Conservation (phyloP, 495 filamentous ascomycete species). For the Aspergillus cristatus region DNA sequence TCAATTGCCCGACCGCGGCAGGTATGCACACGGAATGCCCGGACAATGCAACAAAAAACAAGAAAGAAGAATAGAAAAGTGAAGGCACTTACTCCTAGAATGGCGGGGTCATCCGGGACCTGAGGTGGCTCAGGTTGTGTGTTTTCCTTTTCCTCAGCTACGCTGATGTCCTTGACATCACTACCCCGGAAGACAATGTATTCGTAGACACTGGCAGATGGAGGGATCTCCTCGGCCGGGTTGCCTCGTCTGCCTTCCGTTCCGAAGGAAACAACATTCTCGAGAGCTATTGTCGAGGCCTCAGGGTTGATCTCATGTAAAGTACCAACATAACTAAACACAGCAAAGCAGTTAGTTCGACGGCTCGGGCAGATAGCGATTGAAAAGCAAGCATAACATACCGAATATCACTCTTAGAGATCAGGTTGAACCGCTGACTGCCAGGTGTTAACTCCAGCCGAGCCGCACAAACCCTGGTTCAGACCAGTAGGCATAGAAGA, state of each 20-base stretch:
- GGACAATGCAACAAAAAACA: too few relatives aligned
- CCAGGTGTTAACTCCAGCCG: conserved; percentile 37
- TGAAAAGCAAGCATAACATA: conserved; percentile 29
- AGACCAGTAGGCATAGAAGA: conserved; percentile 22
- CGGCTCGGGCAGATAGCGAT: too few relatives aligned
- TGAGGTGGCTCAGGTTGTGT: conserved; percentile 54
- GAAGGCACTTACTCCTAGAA: conserved; percentile 76
- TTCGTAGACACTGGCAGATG: conserved; percentile 82
- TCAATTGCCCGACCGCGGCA: conserved; percentile 17
- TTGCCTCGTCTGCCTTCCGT: conserved; percentile 80
- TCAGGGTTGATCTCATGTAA: conserved; percentile 98
- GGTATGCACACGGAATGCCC: conserved; percentile 7
- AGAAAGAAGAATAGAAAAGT: conserved; percentile 4
- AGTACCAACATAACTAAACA: conserved; percentile 77
- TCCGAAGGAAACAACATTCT: conserved; percentile 87
- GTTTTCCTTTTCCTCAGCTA: conserved; percentile 74
- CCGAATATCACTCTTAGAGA: conserved; percentile 97
- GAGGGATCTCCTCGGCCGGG: conserved; percentile 68
- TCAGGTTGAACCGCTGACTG: conserved; percentile 53
- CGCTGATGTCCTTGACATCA: conserved; percentile 94
- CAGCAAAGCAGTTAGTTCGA: conserved; percentile 18
- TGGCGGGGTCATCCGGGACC: conserved; percentile 91
- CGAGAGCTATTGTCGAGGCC: conserved; percentile 87
- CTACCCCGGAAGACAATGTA: conserved; percentile 99
- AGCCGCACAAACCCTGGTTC: conserved; percentile 32